Evolutionary conservation across 345 rosid species (phyloP).

Genomic region (Triadica sebifera): DNA sequence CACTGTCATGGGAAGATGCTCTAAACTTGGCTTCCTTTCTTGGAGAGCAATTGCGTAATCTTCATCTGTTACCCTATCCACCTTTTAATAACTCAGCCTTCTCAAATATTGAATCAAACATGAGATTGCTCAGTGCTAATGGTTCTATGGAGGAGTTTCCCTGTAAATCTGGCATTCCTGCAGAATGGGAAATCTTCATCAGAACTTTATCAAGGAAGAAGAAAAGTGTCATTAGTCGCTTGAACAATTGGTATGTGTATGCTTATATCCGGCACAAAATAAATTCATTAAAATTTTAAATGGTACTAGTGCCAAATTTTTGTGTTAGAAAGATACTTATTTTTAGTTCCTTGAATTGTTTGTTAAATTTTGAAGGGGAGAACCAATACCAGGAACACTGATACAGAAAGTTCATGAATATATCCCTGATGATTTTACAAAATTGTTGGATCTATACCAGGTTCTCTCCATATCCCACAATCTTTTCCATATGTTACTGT

Average conservation of each 20-base stretch:
- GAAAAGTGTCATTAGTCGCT: conserved; percentile 48
- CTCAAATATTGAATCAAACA: conserved; percentile 30
- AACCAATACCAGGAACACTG: conserved; percentile 65
- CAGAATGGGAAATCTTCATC: conserved; percentile 66
- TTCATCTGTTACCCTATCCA: conserved; percentile 75
- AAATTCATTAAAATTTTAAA: not conserved
- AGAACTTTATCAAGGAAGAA: conserved; percentile 49
- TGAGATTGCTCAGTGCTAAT: conserved; percentile 23
- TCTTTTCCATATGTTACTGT: not conserved
- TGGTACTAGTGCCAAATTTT: not conserved
- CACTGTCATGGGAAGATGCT: conserved; percentile 52
- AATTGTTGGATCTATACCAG: conserved; percentile 51
- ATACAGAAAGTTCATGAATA: conserved; percentile 68
- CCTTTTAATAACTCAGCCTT: conserved; percentile 38
- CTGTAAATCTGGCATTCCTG: conserved; percentile 41
- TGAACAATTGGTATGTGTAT: conserved; percentile 57
- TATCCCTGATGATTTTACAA: conserved; percentile 62
- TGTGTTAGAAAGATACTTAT: no score
- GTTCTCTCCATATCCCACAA: conserved; percentile 34
- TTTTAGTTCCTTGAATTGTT: conserved; percentile 17
- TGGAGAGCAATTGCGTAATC: conserved; percentile 75
- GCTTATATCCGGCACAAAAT: not conserved
- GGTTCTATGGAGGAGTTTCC: conserved; percentile 26
- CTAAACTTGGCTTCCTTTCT: conserved; percentile 66
- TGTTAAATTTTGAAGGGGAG: conserved; percentile 59